Base-by-base conservation (phyloP, 2,329 filamentous ascomycete species). In the Lomentospora prolificans region DNA sequence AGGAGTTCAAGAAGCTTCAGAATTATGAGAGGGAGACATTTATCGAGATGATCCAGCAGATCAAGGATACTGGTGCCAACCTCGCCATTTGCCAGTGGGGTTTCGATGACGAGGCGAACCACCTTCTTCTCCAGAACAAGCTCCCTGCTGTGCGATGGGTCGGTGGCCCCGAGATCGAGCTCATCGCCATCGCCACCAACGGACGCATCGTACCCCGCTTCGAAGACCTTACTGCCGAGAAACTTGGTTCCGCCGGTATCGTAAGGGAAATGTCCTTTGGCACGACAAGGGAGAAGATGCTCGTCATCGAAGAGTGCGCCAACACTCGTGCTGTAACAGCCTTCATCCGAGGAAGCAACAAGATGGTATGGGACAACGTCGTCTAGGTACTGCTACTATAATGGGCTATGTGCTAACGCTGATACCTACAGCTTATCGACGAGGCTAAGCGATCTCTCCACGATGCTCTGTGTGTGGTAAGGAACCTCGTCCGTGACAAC, bases 71-170 rank as follows among this genome's bases (percentile, higher is more conserved):
- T 0, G 94, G 94, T 59, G 94, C 94, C 61, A 99, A 99, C 75
- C 80, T 99, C 59, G 94, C 91, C 61, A 96, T 99, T 67, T 99
- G 94, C 75, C 95, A 99, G 71, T 99, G 95, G 94, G 94, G 94
- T 62, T 99, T 99, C 68, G 94, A 99, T 69, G 94, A 99, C 67
- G 94, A 99, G 75, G 94, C 94, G 60, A 99, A 99, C 76, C 94
- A 99, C 72, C 76, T 99, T 58, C 81, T 99, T 33, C 84, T 99
- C 59, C 95, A 96, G 75, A 97, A 97, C 78, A 80, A 94, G 66
- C 82, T 99, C 7, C 95, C 94, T 8, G 95, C 94, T 36, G 94
- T 99, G 58, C 82, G 94, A 72, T 99, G 94, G 94, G 94, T 99
- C 44, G 94, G 94, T 63, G 94, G 94, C 8, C 94, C 94, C 2